Conservation (phyloP, 2,329 filamentous ascomycete genomes). For the Hypoxylon rubiginosum region DNA sequence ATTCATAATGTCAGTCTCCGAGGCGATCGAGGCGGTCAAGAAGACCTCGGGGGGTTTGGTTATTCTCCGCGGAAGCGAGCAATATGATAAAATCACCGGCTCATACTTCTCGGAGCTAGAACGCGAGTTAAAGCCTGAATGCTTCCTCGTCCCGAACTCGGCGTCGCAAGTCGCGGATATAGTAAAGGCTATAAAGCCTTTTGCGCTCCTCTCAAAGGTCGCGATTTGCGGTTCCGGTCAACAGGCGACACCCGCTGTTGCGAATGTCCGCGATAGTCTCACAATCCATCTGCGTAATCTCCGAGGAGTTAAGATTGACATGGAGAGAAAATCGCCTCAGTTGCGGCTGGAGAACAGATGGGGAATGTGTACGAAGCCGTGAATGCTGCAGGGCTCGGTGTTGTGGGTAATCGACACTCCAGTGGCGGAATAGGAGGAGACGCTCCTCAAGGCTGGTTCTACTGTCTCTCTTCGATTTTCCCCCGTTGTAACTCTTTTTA, state of each 20-base stretch:
- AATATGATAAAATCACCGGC: conserved; percentile 29
- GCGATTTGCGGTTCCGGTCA: conserved; percentile 30
- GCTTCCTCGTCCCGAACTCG: conserved; percentile 34
- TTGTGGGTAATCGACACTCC: conserved; percentile 36
- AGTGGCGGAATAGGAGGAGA: conserved; percentile 38
- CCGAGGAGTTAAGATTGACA: conserved; percentile 23
- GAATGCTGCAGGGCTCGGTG: conserved; percentile 28
- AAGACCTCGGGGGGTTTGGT: conserved; percentile 22
- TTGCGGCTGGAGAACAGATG: conserved; percentile 29
- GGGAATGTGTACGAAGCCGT: conserved; percentile 34
- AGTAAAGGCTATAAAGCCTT: conserved; percentile 23
- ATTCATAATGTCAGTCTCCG: conserved; percentile 7
- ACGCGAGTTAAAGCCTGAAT: conserved; percentile 33
- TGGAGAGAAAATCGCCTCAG: conserved; percentile 9
- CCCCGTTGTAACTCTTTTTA: conserved; percentile 16
- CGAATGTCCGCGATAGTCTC: conserved; percentile 27
- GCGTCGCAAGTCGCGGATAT: conserved; percentile 29
- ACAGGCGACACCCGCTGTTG: conserved; percentile 19
- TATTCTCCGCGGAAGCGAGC: conserved; percentile 18
- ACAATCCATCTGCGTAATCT: conserved; percentile 27
- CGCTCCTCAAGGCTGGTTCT: conserved; percentile 32
- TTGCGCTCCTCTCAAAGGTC: conserved; percentile 2
- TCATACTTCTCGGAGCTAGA: conserved; percentile 38
- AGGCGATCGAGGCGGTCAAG: conserved; percentile 5
- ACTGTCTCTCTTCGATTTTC: background rate